Evolutionary conservation across 2,329 filamentous ascomycete genomes (phyloP).

Genomic region (Pestalotiopsis sp.): DNA sequence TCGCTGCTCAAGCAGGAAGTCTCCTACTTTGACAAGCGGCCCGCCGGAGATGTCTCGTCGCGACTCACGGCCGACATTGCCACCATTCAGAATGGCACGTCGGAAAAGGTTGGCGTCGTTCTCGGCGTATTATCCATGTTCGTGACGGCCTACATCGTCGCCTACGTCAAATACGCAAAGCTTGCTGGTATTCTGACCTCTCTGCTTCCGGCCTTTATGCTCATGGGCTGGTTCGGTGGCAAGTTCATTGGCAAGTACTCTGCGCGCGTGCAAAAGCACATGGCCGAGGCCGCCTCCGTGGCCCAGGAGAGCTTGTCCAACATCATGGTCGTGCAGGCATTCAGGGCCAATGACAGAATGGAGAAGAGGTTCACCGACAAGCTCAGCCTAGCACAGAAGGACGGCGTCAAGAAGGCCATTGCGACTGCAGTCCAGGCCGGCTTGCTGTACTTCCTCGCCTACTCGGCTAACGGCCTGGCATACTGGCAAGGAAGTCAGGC

Average conservation of each 20-base stretch:
- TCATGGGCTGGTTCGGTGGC: slow-evolving; percentile 56
- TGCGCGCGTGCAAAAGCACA: slow-evolving; percentile 44
- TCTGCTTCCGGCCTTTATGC: slow-evolving; percentile 55
- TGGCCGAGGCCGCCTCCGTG: slow-evolving; percentile 56
- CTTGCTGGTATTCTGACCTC: slow-evolving; percentile 61
- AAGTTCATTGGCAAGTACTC: slow-evolving; percentile 51
- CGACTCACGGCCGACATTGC: slow-evolving; percentile 62
- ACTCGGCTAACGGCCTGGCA: slow-evolving; percentile 64
- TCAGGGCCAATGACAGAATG: slow-evolving; percentile 53
- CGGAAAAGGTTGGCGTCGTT: slow-evolving; percentile 64
- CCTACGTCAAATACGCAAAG: slow-evolving; percentile 60
- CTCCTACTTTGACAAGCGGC: slow-evolving; percentile 59
- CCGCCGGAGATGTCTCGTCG: slow-evolving; percentile 58
- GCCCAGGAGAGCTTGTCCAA: slow-evolving; percentile 57
- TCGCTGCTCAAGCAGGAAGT: slow-evolving; percentile 58
- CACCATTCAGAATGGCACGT: slow-evolving; percentile 60
- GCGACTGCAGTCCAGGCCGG: slow-evolving; percentile 60
- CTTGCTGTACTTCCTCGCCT: slow-evolving; percentile 69
- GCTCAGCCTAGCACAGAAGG: slow-evolving; percentile 45
- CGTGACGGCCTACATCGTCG: slow-evolving; percentile 61
- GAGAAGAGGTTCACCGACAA: slow-evolving; percentile 54
- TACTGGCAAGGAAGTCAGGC: slow-evolving; percentile 64
- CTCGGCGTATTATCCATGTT: slow-evolving; percentile 61
- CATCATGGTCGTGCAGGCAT: slow-evolving; percentile 57
- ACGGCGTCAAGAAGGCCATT: slow-evolving; percentile 58